Evolutionary conservation across 192 early-diverging fungal species (phyloP).

Genomic region (Fimicolochytrium jonesii): DNA sequence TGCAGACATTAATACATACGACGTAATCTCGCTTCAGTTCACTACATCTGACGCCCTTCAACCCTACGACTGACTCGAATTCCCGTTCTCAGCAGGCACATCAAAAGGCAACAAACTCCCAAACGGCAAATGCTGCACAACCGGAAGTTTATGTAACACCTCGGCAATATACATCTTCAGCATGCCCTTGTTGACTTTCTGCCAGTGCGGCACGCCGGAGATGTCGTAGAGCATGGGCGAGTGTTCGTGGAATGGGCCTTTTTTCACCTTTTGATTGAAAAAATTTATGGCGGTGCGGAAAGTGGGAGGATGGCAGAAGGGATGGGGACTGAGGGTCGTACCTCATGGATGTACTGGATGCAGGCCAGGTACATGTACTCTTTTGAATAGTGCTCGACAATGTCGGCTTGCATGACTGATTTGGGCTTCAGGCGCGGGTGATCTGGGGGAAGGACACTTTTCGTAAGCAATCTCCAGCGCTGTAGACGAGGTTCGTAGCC

Average conservation of each 20-base stretch:
- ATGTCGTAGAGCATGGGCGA: slow-evolving; percentile 77
- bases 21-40: no score
- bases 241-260: slow-evolving; percentile 71
- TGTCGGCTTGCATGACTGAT: slow-evolving; percentile 57
- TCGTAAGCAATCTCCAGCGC: no score
- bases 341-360: slow-evolving; percentile 72
- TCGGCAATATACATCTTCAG: slow-evolving; percentile 74
- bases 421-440: slow-evolving; percentile 69
- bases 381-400: slow-evolving; percentile 53
- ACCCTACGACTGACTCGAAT: no score
- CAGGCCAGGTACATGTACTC: slow-evolving; percentile 86
- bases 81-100: background rate
- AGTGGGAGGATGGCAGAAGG: background rate
- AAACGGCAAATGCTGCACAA: slow-evolving; percentile 78
- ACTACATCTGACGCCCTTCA: no score
- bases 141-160: slow-evolving; percentile 69
- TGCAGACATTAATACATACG: no score
- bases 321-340: background rate
- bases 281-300: background rate
- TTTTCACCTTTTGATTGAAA: slow-evolving; percentile 52
- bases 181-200: slow-evolving; percentile 69
- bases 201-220: slow-evolving; percentile 65
- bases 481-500: no score
- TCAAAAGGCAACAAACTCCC: slow-evolving; percentile 59
- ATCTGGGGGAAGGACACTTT: slow-evolving; percentile 41